A percentile compares a stretch with the other conserved stretches of the same genome.
phyloP scores from a whole-genome alignment of 228 moss, liverwort and hornwort species.

The Sphagnum magellanicum region DNA sequence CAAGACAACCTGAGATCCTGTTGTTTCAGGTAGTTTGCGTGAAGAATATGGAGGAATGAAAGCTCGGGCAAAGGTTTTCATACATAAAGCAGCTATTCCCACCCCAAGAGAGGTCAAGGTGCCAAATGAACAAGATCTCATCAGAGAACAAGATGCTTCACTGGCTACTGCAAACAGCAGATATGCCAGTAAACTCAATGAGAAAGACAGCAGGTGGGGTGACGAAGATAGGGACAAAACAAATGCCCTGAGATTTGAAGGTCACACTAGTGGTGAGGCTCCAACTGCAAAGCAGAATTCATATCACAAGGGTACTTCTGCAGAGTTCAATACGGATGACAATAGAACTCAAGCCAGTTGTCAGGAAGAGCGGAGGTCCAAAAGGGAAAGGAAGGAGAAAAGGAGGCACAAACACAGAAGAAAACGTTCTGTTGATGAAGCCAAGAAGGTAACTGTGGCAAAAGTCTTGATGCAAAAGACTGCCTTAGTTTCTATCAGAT shows the following conservation, averaged over 20 bases:
- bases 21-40: background rate
- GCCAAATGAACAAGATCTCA: conserved; percentile 13
- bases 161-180: conserved; percentile 48
- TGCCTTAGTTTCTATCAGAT: background rate
- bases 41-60: background rate
- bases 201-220: conserved; percentile 24
- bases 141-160: conserved; percentile 16
- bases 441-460: conserved; percentile 27
- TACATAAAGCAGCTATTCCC: conserved; percentile 3
- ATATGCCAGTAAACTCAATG: conserved; percentile 17
- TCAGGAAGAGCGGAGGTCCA: conserved; percentile 37
- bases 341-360: conserved; percentile 34
- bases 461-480: no score
- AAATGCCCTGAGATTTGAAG: conserved; percentile 13
- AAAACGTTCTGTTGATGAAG: conserved; percentile 17
- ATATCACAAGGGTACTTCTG: conserved; percentile 20
- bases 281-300: conserved; percentile 20
- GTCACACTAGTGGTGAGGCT: conserved; percentile 10
- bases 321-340: conserved; percentile 34
- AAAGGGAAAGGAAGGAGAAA: conserved; percentile 49
- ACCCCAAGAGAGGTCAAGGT: conserved; percentile 18
- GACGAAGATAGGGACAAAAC: conserved; percentile 16
- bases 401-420: conserved; percentile 36
- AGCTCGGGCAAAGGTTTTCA: background rate
- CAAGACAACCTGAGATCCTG: no score